Evolutionary conservation across 352 stramenopile species (phyloP), one percentile per base, ranked within the genome.

Genomic region (Phytophthora pistaciae): DNA sequence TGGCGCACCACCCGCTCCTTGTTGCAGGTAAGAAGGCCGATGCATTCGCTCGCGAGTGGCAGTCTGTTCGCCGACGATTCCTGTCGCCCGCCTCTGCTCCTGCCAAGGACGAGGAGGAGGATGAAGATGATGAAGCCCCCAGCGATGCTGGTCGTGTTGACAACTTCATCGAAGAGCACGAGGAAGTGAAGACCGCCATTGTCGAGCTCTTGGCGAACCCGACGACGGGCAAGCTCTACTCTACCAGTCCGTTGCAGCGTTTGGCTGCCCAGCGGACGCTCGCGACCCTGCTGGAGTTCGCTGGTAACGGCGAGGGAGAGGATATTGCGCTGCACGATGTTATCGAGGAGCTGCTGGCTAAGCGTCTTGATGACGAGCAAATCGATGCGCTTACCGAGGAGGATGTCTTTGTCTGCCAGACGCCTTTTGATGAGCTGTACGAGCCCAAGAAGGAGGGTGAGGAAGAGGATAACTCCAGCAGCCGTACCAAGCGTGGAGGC

Each of bases 251-350:
- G 33, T 60, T 87, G 8, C 75, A 93, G 58, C 87, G 89, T 4
- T 66, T 91, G 23, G 82, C 78, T 31, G 88, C 84, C 11, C 89
- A 96, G 57, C 87, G 90, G 5, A 78, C 78, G n/a, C 36, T 97
- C 3, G 83, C 84, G 29, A 85, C 88, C 20, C 64, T 97, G 46
- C 83, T 96, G 3, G 79, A 90, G 18, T 97, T 95, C 64, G 83
- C 87, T 46, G 90, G 90, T 9, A 95, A 93, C 52, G 90, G 90
- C 31, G 82, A 92, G 48, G 87, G 86, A 8, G 90, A 97, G 52
- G 83, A 81, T 60, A 55, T 97, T 36, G 86, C 85, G 13, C 73
- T 96, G 27, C 80, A 91, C 58, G 84, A 91, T 25, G 64, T 95
- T 14, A 81, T 97, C 18, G 70, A 94, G 42, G 77, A 91, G 1